A percentile compares a stretch with the other conserved stretches of the same genome.
Conservation (phyloP, 352 stramenopile genomes). For the Globisporangium lucens region DNA sequence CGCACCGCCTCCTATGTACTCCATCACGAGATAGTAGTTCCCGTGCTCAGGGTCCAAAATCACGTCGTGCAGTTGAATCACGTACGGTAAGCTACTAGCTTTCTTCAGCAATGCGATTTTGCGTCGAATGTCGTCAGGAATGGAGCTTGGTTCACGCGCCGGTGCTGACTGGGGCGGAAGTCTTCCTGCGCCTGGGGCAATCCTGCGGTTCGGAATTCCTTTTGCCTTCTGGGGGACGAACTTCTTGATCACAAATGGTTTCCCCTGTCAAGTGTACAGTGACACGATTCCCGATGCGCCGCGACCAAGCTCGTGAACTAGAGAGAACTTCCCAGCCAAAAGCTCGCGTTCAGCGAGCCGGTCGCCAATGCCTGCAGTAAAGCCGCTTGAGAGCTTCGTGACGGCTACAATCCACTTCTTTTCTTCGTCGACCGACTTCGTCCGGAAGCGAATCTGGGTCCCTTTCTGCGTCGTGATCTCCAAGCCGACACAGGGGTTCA, state of each 20-base stretch:
- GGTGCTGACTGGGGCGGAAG: not conserved
- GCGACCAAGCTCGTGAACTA: conserved; percentile 71
- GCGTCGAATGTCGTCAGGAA: conserved; percentile 60
- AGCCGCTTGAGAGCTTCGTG: conserved; percentile 37
- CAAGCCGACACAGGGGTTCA: conserved; percentile 17
- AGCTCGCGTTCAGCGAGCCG: conserved; percentile 52
- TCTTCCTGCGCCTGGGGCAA: conserved; percentile 18
- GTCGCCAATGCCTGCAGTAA: conserved; percentile 44
- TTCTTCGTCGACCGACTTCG: conserved; percentile 41
- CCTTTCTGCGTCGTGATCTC: conserved; percentile 32
- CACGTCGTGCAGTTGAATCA: conserved; percentile 71
- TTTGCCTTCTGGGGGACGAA: conserved; percentile 57
- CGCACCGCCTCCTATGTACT: conserved; percentile 80
- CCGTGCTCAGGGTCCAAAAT: conserved; percentile 59
- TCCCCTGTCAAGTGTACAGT: conserved; percentile 67
- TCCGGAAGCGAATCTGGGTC: conserved; percentile 35
- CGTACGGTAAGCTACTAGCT: conserved; percentile 55
- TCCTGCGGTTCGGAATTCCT: conserved; percentile 44
- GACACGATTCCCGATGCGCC: conserved; percentile 68
- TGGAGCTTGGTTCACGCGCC: not conserved
- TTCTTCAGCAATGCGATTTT: conserved; percentile 82
- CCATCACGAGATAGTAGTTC: conserved; percentile 79
- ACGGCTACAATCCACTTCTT: conserved; percentile 42
- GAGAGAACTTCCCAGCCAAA: conserved; percentile 58
- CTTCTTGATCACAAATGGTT: conserved; percentile 69